Evolutionary conservation across 1,284 basidiomycete species (phyloP), one percentile per base, ranked within the genome.

Genomic region (Fomitiporia mediterranea): DNA sequence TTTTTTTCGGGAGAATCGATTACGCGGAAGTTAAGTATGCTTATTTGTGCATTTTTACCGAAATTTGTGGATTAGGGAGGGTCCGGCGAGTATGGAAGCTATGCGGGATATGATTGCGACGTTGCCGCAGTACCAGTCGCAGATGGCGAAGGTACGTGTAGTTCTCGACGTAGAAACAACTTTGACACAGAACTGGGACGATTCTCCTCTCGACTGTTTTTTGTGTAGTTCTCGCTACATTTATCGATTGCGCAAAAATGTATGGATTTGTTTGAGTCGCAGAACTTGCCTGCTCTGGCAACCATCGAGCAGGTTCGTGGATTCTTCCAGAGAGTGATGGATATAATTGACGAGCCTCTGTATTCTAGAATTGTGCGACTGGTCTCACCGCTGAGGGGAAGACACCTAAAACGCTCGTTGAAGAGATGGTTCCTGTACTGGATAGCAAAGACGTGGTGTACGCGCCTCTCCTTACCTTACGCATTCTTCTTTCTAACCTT

Each of bases 41-140:
- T 11, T 46, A 46, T 46, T n/a, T 32, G 30, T 3, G 30, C 30
- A 32, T 43, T 34, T 39, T 21, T 55, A 17, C 58, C 44, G 28
- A n/a, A 55, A 23, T 37, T 57, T 56, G 50, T 51, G 57, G 6
- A 50, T 44, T 53, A 88, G 86, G 38, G 83, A 86, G 63, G 86
- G 89, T n/a, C 88, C 86, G 13, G 89, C 89, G 48, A 95, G 84
- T 65, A 73, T 99, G 56, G 95, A 94, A 68, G 95, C 98, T 70
- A 95, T 99, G 90, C 97, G 98, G 70, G 96, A 99, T 67, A 98
- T 99, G 96, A 78, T 99, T 42, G 97, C 97, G 19, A 91, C 79
- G 65, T 69, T 99, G 58, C 95, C 96, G 2, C 94, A 98, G 70
- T 97, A 94, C 68, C 92, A 97, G 71, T 92, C 96, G 61, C 91